phyloP scores from a whole-genome alignment of 1,284 basidiomycete genomes.

The Porodaedalea pini region DNA sequence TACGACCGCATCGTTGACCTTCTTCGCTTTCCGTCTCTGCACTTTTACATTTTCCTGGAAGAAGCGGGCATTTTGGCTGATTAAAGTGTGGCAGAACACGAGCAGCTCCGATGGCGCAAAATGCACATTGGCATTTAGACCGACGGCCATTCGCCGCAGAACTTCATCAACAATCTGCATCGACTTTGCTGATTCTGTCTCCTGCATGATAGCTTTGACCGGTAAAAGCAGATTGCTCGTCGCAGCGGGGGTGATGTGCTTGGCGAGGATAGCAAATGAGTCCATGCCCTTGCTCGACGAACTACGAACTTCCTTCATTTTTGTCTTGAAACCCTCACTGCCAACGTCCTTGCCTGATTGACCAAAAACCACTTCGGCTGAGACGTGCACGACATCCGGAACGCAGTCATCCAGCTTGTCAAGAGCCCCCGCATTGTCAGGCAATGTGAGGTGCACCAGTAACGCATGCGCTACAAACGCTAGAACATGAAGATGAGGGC shows the following conservation, averaged over 20 bases:
- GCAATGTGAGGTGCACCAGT: constrained; percentile 73
- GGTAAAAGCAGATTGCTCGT: constrained; percentile 80
- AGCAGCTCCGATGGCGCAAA: constrained; percentile 73
- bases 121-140: constrained; percentile 81
- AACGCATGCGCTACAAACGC: constrained; percentile 85
- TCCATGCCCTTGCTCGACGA: constrained; percentile 81
- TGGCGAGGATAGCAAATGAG: constrained; percentile 79
- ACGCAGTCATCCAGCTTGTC: constrained; percentile 75
- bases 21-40: constrained; percentile 34
- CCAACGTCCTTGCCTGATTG: constrained; percentile 89
- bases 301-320: constrained; percentile 84
- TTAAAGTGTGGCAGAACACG: constrained; percentile 83
- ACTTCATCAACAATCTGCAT: constrained; percentile 89
- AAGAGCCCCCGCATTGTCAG: constrained; percentile 52
- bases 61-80: constrained; percentile 89
- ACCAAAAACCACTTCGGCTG: constrained; percentile 93
- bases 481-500: constrained; percentile 92
- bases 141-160: constrained; percentile 77
- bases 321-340: constrained; percentile 91
- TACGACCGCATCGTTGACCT: constrained; percentile 62
- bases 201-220: constrained; percentile 81
- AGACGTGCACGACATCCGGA: constrained; percentile 73
- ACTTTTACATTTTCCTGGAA: constrained; percentile 47
- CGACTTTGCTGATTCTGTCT: constrained; percentile 80
- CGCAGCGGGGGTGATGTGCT: constrained; percentile 68